A percentile compares a stretch with the other conserved stretches of the same genome.
These are phyloP conservation scores for Ogataea degrootiae DNA, from an alignment of 805 yeast genomes.

Conservation along the genomic window DNA sequence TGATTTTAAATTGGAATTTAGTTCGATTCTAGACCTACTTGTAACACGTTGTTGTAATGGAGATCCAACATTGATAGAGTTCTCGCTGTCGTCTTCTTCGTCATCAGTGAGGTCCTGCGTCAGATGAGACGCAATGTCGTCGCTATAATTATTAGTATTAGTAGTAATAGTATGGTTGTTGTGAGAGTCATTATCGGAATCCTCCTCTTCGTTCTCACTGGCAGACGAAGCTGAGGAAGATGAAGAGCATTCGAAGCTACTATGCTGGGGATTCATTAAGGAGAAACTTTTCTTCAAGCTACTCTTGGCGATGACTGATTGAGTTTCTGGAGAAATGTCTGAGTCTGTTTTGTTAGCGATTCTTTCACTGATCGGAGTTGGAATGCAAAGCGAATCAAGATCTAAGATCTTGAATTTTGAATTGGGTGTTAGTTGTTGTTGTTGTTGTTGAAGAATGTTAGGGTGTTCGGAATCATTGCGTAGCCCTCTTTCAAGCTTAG, in stretches of 20 bases:
- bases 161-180: neutral
- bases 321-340: constrained; percentile 17
- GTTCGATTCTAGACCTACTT: constrained; percentile 11
- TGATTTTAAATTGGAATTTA: constrained; percentile 14
- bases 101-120: constrained; percentile 1
- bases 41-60: constrained; percentile 32
- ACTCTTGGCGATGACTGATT: constrained; percentile 14
- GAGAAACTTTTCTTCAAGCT: constrained; percentile 22
- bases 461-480: neutral
- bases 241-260: constrained; percentile 10
- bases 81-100: constrained; percentile 9
- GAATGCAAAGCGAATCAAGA: constrained; percentile 11
- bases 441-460: neutral
- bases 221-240: constrained; percentile 16
- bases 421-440: constrained; percentile 6
- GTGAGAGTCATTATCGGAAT: neutral
- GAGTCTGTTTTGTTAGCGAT: neutral
- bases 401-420: constrained; percentile 8
- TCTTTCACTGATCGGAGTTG: constrained; percentile 10
- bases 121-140: neutral
- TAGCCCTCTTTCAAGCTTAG: neutral
- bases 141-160: neutral
- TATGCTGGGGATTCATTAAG: constrained; percentile 18
- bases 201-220: constrained; percentile 13
- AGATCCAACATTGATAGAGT: constrained; percentile 29